phyloP scores from a whole-genome alignment of 306 rosid species.

The Quercus rubra region DNA sequence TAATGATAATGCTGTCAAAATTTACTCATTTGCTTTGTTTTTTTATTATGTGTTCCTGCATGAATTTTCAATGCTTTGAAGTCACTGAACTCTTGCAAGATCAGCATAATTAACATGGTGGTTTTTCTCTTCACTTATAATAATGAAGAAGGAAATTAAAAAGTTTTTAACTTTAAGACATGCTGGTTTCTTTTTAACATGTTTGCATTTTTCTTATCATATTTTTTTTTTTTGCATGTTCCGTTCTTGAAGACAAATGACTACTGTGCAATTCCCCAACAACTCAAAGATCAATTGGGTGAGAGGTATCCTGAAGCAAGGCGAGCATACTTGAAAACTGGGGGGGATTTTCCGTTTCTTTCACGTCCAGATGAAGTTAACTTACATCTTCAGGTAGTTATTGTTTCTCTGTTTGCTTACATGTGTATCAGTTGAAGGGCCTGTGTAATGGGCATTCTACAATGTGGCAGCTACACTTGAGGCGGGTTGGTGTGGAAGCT shows the following conservation, averaged over 20 bases:
- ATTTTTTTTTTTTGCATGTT: constrained; percentile 15
- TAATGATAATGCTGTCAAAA: neutral
- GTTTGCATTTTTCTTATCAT: constrained; percentile 11
- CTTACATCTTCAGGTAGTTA: constrained; percentile 86
- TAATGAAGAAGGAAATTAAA: neutral
- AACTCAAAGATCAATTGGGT: constrained; percentile 80
- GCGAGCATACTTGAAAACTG: constrained; percentile 76
- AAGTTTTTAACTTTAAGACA: neutral
- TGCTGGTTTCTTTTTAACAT: neutral
- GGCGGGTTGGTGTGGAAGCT: constrained; percentile 96
- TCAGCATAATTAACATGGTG: constrained; percentile 3
- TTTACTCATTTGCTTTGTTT: neutral
- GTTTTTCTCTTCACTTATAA: constrained; percentile 7
- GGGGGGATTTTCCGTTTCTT: constrained; percentile 98
- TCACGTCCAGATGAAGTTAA: constrained; percentile 99
- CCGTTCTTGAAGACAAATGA: constrained; percentile 75
- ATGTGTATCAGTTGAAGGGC: constrained; percentile 4
- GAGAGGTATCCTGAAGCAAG: constrained; percentile 94
- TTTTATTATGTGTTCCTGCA: neutral
- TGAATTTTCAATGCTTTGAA: neutral
- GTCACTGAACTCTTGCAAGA: neutral
- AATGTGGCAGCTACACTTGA: constrained; percentile 64
- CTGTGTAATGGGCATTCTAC: constrained; percentile 15
- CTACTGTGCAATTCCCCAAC: constrained; percentile 90
- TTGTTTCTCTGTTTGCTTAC: constrained; percentile 2